Evolutionary conservation across 345 rosid genomes (phyloP), one percentile per base, ranked within the genome.

Genomic region (Pistacia integerrima): DNA sequence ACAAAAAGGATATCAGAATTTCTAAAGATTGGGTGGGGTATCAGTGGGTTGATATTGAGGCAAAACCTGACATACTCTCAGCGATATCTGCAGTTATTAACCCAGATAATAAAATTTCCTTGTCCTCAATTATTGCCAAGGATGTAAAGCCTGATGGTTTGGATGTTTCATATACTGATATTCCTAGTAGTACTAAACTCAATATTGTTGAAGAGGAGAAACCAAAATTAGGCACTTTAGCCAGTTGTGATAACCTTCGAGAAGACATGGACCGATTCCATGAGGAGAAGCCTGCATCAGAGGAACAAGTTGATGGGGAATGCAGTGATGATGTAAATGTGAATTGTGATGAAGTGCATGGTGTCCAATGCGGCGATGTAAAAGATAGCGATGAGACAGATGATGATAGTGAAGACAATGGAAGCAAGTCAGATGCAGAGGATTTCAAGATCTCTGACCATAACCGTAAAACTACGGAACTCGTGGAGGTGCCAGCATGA

Each of bases 11-110:
- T 80, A 69, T 89, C 61, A 86, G 99, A 74, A 84, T 85, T 81
- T 91, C 98, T 76, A 86, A 86, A 79, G 99, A 96, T 81, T 92
- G 97, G 97, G 80, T 85, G 62, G 93, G 91, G 54, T 87, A 87
- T 75, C 78, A 76, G 49, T 96, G 99, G 99, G 81, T 92, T 76
- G 94, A 88, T 70, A 80, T 93, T 20, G 84, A 83, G 80, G 82
- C 90, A 36, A 90, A 86, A 78, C 89, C 87, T 0, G 88, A 89
- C 52, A 82, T 96, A 78, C 84, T 86, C 61, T 83, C 94, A n/a
- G 80, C 76, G 72, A 80, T 93, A 81, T 80, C 87, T 59, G 61
- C 82, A 59, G 69, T 76, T 60, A 35, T 64, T 76, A 80, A 74
- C 71, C 83, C 72, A 0, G 95, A 87, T 56, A 82, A 73, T 57